Evolutionary conservation across 768 basidiomycete species (phyloP).

Genomic region (Imleria badia): DNA sequence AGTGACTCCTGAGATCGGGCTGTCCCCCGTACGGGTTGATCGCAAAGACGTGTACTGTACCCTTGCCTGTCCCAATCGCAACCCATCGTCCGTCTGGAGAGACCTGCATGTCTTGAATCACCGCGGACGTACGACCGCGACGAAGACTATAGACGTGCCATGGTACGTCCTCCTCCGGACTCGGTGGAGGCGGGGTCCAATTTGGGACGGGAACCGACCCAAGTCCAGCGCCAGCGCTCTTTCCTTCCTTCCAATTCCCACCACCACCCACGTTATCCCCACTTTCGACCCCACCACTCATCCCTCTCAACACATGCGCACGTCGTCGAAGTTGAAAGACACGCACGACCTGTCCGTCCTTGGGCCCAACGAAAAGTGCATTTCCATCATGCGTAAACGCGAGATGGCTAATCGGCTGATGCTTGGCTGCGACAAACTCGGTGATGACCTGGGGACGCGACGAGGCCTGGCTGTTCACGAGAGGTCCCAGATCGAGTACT

Average conservation of each 20-base stretch:
- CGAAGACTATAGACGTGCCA: slow-evolving; percentile 68
- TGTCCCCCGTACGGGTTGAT: slow-evolving; percentile 75
- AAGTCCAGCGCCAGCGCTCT: neutral
- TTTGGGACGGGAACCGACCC: neutral
- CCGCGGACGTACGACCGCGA: slow-evolving; percentile 69
- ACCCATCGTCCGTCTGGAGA: slow-evolving; percentile 62
- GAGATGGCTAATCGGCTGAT: slow-evolving; percentile 47
- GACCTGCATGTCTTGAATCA: slow-evolving; percentile 50
- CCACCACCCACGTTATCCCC: neutral
- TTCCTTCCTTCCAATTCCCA: slow-evolving; percentile 1
- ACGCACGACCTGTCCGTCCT: slow-evolving; percentile 54
- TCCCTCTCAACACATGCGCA: slow-evolving; percentile 19
- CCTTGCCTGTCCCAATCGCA: slow-evolving; percentile 61
- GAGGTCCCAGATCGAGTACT: slow-evolving; percentile 52
- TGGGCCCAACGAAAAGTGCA: slow-evolving; percentile 45
- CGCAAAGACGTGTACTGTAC: slow-evolving; percentile 72
- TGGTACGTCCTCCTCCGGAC: slow-evolving; percentile 27
- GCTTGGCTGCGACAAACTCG: slow-evolving; percentile 49
- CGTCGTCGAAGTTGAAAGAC: slow-evolving; percentile 45
- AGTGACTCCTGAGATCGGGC: slow-evolving; percentile 60
- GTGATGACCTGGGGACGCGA: slow-evolving; percentile 36
- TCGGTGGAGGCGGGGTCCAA: neutral
- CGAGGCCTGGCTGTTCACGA: slow-evolving; percentile 24
- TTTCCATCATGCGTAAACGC: slow-evolving; percentile 56
- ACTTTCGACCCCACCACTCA: neutral